phyloP scores from a whole-genome alignment of 768 basidiomycete genomes.

The Ephemerocybe angulata region DNA sequence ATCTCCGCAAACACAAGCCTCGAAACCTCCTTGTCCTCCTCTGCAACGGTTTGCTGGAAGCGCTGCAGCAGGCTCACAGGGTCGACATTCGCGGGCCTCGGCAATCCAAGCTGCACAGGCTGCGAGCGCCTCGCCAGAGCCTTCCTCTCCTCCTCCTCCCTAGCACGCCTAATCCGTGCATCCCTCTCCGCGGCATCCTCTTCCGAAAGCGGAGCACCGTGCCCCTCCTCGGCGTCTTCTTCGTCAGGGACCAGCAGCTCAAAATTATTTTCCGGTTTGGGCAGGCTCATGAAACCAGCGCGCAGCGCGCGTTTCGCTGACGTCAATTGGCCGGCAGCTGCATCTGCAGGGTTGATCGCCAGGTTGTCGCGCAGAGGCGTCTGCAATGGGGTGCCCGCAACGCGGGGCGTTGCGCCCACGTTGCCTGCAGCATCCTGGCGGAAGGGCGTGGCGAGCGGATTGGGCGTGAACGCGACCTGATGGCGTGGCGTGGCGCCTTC shows the following conservation, averaged over 20 bases:
- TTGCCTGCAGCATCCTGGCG: slow-evolving; percentile 40
- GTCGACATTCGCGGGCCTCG: slow-evolving; percentile 84
- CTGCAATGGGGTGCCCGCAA: slow-evolving; percentile 76
- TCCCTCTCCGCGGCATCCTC: slow-evolving; percentile 96
- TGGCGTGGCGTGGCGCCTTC: slow-evolving; percentile 94
- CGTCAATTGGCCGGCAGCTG: slow-evolving; percentile 49
- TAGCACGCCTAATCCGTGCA: slow-evolving; percentile 57
- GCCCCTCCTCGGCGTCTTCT: slow-evolving; percentile 72
- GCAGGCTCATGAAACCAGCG: slow-evolving; percentile 78
- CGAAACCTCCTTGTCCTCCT: slow-evolving; percentile 42
- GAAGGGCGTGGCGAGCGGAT: slow-evolving; percentile 88
- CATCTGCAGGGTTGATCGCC: slow-evolving; percentile 76
- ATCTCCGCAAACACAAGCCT: slow-evolving; percentile 78
- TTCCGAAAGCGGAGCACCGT: slow-evolving; percentile 38
- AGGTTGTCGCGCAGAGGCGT: slow-evolving; percentile 95
- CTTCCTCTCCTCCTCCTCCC: slow-evolving; percentile 75
- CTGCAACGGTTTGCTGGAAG: slow-evolving; percentile 42
- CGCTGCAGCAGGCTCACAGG: slow-evolving; percentile 57
- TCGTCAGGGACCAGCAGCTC: slow-evolving; percentile 93
- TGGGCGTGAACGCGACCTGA: slow-evolving; percentile 88
- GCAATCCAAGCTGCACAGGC: slow-evolving; percentile 76
- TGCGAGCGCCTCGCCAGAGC: slow-evolving; percentile 80
- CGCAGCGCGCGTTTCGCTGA: slow-evolving; percentile 74
- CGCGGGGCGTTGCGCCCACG: slow-evolving; percentile 54
- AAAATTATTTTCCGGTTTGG: slow-evolving; percentile 95